Base-by-base conservation (phyloP, 768 basidiomycete species). In the Hygrophorus pudorinus region DNA sequence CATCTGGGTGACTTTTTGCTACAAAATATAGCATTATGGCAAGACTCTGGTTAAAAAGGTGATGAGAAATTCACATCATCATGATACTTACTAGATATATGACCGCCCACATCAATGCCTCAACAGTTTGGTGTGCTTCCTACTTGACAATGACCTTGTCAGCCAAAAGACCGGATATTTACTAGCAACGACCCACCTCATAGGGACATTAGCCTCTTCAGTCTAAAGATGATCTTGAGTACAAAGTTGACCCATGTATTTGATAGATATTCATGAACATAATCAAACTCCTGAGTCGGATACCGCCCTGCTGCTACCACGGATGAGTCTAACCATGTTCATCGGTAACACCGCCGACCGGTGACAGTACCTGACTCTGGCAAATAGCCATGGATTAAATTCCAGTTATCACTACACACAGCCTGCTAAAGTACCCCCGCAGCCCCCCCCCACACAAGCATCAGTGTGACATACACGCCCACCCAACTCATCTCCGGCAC, bases 11-110 rank as follows among this genome's bases (percentile, higher is more conserved):
- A n/a, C n/a, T n/a, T n/a, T n/a, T n/a, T n/a, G n/a, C n/a, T n/a
- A 94, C 94, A 56, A 98, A 98, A 59, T 85, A 97, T 11, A 99
- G 66, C 1, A 96, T 93, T 38, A 88, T 71, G 0, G 89, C 88
- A 8, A 99, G 77, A 55, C 91, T 93, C 94, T 96, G 53, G 4
- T 16, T 12, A 12, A 12, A 10, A 8, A 31, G 4, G 6, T n/a
- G 5, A 35, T 2, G 18, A 21, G n/a, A 16, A 17, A 31, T 2
- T 5, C 2, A 5, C n/a, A 17, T 8, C 24, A 42, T n/a, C 34
- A 30, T n/a, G 7, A 41, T 3, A 59, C 79, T 51, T 51, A 91
- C 93, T 50, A 97, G 62, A 58, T 99, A 96, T 83, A 97, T 88
- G 5, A 96, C 82, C 5, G 86, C 92, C 37, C 71, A 68, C 14